Conservation (phyloP, 768 basidiomycete species). For the Mycena kentingensis region DNA sequence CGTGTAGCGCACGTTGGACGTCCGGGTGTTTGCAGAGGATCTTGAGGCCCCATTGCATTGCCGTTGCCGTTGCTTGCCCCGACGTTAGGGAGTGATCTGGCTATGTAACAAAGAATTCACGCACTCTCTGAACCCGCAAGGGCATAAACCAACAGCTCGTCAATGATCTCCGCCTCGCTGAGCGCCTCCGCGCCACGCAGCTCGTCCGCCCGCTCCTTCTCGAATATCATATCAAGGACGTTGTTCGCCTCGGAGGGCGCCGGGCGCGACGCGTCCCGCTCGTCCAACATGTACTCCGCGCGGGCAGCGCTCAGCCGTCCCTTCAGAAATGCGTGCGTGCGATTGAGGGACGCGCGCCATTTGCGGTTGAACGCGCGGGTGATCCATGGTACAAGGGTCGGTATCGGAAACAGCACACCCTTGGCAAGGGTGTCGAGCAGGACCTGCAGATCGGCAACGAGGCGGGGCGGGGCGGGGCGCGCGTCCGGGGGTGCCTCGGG, state of each 20-base stretch:
- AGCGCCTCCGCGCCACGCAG: slow-evolving; percentile 1
- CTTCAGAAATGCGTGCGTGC: background rate
- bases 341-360: slow-evolving; percentile 1
- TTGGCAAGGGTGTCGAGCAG: slow-evolving; percentile 7
- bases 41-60: slow-evolving; percentile 14
- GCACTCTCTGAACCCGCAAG: slow-evolving; percentile 8
- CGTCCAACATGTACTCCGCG: background rate
- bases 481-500: background rate
- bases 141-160: slow-evolving; percentile 5
- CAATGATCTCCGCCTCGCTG: slow-evolving; percentile 6
- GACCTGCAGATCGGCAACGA: background rate
- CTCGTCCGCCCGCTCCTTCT: background rate
- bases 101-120: background rate
- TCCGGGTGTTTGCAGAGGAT: slow-evolving; percentile 4
- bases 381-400: slow-evolving; percentile 5
- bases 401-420: slow-evolving; percentile 4
- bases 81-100: background rate
- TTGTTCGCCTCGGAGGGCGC: background rate
- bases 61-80: slow-evolving; percentile 4
- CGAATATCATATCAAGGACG: slow-evolving; percentile 1
- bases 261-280: background rate
- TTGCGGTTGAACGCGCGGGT: slow-evolving; percentile 7
- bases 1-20: slow-evolving; percentile 10
- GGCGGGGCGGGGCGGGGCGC: background rate
- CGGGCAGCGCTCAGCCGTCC: background rate